phyloP scores from a whole-genome alignment of 2,329 filamentous ascomycete genomes.

The Exophiala phaeomuriformis region DNA sequence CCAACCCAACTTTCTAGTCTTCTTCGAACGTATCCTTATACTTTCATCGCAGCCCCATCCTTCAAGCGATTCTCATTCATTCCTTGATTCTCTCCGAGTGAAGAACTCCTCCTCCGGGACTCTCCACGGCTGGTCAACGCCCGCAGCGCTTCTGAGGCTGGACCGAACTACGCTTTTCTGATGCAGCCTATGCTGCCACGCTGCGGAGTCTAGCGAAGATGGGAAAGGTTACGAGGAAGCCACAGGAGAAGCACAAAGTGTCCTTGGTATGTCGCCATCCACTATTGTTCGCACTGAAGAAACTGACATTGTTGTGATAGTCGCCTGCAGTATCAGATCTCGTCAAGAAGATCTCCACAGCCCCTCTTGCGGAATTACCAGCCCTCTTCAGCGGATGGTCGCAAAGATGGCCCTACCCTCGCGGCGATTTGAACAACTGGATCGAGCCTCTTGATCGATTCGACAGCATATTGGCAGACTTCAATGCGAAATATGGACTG shows the following conservation, averaged over 20 bases:
- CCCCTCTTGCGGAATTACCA: slow-evolving; percentile 69
- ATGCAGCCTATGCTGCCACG: slow-evolving; percentile 23
- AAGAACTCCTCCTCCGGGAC: not conserved
- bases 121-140: not conserved
- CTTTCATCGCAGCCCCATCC: not conserved
- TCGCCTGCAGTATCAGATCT: slow-evolving; percentile 82
- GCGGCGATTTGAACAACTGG: slow-evolving; percentile 97
- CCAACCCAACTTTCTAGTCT: not conserved
- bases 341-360: slow-evolving; percentile 60
- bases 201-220: slow-evolving; percentile 30
- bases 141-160: slow-evolving; percentile 7
- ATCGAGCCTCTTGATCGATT: slow-evolving; percentile 90
- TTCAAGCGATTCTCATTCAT: not conserved
- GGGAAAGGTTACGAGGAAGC: slow-evolving; percentile 49
- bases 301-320: slow-evolving; percentile 43
- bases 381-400: slow-evolving; percentile 72
- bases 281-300: slow-evolving; percentile 5
- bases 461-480: slow-evolving; percentile 75
- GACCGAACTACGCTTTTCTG: slow-evolving; percentile 10
- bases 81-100: not conserved
- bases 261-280: slow-evolving; percentile 39
- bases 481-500: slow-evolving; percentile 73
- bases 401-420: slow-evolving; percentile 85
- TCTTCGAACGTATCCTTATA: not conserved
- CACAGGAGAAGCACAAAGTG: slow-evolving; percentile 46